Evolutionary conservation across 2,329 filamentous ascomycete species (phyloP), one percentile per base, ranked within the genome.

Genomic region (Cladophialophora immunda): DNA sequence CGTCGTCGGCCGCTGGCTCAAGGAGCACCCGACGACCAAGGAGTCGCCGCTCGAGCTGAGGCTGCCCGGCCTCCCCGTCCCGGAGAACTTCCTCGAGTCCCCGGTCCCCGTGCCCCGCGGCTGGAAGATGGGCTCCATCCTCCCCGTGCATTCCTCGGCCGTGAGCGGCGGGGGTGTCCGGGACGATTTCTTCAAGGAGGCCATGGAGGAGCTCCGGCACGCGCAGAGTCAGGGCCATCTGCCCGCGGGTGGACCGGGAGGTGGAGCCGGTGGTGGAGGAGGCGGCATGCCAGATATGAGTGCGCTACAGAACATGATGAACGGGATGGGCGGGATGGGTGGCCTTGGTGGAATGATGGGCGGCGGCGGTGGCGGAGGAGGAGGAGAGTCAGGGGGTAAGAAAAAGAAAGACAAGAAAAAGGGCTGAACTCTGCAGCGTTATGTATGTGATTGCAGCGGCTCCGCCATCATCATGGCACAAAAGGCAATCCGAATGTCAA

Each of bases 181-280:
- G 69, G 95, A 99, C 79, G 97, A 98, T 76, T 88, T 97, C 68
- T 89, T 98, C 75, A 93, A 95, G 83, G 94, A 97, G 73, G 97
- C 97, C 85, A 97, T 98, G 94, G 90, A 89, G 75, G 93, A 96
- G 82, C 97, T 98, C 92, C 83, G 86, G 71, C 82, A 81, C 72
- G 77, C 80, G 71, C 75, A 76, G 66, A 79, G 79, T 4, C 58
- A 72, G 73, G 70, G 70, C 19, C 68, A 71, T 15, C 77, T 82
- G 74, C 78, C 79, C 4, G 83, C 85, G 66, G 82, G 82, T 6
- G 86, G 87, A 81, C 73, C 66, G 5, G 73, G 71, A 13, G 74
- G 71, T 9, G 68, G 38, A 1, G 73, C 70, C 15, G 74, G 71
- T 9, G 68, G 38, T 1, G 73, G 70, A 25, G 71, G 61, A 2